Evolutionary conservation across 148 eudicot genomes (phyloP).

Genomic region (Vaccinium darrowii): DNA sequence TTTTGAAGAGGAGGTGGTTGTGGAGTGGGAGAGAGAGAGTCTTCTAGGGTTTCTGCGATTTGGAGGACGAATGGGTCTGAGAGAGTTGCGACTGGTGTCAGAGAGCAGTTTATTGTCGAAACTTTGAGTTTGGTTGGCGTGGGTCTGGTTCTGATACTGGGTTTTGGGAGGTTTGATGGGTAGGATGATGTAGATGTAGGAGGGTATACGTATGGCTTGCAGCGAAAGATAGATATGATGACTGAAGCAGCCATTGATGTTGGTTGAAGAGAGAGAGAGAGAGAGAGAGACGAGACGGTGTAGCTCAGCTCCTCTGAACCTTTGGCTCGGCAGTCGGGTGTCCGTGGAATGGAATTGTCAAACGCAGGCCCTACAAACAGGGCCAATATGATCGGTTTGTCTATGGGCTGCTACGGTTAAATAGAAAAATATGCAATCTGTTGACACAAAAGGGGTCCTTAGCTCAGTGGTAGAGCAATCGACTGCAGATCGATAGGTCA

Average conservation of each 20-base stretch:
- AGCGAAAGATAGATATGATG: slow-evolving; percentile 15
- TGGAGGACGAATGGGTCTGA: slow-evolving; percentile 93
- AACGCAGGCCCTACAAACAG: too few relatives aligned
- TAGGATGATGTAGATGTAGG: slow-evolving; percentile 3
- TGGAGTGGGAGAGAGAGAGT: slow-evolving; percentile 49
- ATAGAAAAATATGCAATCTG: too few relatives aligned
- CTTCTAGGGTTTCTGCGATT: slow-evolving; percentile 92
- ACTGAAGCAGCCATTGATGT: slow-evolving; percentile 34
- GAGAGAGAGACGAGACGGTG: not conserved
- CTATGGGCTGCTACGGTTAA: too few relatives aligned
- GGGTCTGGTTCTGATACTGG: slow-evolving; percentile 19
- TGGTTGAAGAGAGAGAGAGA: not conserved
- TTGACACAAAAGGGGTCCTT: slow-evolving; percentile 24
- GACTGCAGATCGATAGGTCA: slow-evolving; percentile 40
- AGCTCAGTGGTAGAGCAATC: slow-evolving; percentile 33
- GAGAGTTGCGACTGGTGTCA: slow-evolving; percentile 40
- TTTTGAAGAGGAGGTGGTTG: slow-evolving; percentile 58
- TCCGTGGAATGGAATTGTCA: too few relatives aligned
- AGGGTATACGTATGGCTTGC: slow-evolving; percentile 11
- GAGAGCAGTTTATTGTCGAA: slow-evolving; percentile 15
- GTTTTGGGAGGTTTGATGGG: slow-evolving; percentile 11
- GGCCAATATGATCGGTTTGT: too few relatives aligned
- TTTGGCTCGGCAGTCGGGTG: too few relatives aligned
- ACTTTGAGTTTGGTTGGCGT: slow-evolving; percentile 10
- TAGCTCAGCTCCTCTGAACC: too few relatives aligned